Conservation (phyloP, 2,329 filamentous ascomycete genomes). For the Ascochyta pisi region DNA sequence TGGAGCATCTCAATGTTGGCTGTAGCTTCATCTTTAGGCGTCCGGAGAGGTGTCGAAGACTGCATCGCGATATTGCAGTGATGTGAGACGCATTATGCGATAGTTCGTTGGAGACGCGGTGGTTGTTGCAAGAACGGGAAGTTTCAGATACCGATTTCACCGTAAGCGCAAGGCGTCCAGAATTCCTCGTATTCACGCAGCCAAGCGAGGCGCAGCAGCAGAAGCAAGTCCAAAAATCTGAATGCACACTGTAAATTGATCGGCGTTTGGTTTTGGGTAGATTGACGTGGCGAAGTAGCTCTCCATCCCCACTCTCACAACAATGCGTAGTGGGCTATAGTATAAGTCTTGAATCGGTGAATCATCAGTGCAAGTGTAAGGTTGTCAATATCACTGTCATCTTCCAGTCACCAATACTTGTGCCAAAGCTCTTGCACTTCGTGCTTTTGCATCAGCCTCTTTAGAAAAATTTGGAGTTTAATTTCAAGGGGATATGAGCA, state of each 20-base stretch:
- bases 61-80: background rate
- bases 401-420: no score
- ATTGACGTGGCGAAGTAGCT: background rate
- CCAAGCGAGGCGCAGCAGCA: conserved; percentile 17
- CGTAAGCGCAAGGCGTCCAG: conserved; percentile 10
- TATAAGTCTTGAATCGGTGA: no score
- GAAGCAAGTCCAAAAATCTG: background rate
- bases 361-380: no score
- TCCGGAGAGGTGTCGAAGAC: background rate
- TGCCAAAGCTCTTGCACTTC: no score
- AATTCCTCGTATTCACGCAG: conserved; percentile 1
- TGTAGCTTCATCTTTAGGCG: background rate
- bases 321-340: no score
- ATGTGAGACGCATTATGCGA: background rate
- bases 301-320: no score
- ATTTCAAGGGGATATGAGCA: no score
- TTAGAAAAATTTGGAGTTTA: no score
- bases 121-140: no score
- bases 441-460: no score
- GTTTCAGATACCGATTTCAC: background rate
- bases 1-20: background rate
- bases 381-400: no score
- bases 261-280: background rate
- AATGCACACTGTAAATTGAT: background rate
- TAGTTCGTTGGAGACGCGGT: background rate